Evolutionary conservation across 208 protist genomes (phyloP), one percentile per base, ranked within the genome.

Genomic region (Crithidia fasciculata): DNA sequence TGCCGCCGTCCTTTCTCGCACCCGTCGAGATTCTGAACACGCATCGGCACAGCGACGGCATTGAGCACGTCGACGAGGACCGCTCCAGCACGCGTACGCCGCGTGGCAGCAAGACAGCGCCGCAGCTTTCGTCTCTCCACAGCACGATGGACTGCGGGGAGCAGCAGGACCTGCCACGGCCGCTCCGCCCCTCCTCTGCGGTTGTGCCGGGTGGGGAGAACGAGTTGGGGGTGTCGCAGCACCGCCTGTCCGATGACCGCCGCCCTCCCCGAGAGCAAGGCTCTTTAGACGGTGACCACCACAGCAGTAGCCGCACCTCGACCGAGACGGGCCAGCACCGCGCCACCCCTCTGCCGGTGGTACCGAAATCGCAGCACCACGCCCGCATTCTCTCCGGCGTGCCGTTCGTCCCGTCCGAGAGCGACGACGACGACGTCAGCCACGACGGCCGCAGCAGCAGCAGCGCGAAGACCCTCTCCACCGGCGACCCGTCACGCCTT

Each of bases 161-260:
- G 28, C 28, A 28, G 28, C 28, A 28, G 28, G 28, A 28, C 28
- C 28, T 28, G 28, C 28, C 28, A 28, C 28, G 28, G 28, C 28
- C 28, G 28, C 28, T 28, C 28, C 28, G 28, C 28, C 28, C 28
- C 28, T 28, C 28, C 28, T 28, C 28, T 28, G 28, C 28, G 28
- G 28, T 28, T 28, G 28, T 28, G 28, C 28, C 5, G 6, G 37
- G 41, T 16, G 60, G 5, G 10, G 28, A 44, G n/a, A 19, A 4
- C 15, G 49, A 6, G 41, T 19, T 39, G 9, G 45, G 15, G 36
- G 8, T 9, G 8, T 68, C 50, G 28, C 49, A 68, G 49, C 62
- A 68, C 45, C 62, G 62, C 36, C 50, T 68, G 15, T 68, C 62
- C 3, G 62, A 68, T 13, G 62, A 68, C 28, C 45, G 62, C 2